phyloP scores from a whole-genome alignment of 2,329 filamentous ascomycete genomes.

The Alternaria rosae region DNA sequence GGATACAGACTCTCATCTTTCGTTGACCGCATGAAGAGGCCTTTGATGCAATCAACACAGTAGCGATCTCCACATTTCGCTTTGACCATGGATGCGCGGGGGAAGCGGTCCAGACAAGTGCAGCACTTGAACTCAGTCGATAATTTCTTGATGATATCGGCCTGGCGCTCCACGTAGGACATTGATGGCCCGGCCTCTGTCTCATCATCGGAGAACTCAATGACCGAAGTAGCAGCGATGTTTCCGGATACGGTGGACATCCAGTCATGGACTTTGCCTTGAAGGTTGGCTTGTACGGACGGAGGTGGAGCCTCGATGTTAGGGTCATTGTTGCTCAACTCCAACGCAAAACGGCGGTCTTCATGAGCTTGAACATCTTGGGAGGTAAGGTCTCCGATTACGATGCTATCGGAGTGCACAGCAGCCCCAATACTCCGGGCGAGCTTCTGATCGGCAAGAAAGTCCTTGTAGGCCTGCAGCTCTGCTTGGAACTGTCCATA shows the following conservation, averaged over 20 bases:
- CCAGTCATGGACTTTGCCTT: constrained; percentile 1
- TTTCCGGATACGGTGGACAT: constrained; percentile 5
- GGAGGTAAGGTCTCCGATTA: constrained; percentile 20
- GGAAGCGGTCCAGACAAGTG: constrained; percentile 15
- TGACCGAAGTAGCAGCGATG: constrained; percentile 2
- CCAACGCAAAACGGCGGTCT: constrained; percentile 21
- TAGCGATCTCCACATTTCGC: constrained; percentile 23
- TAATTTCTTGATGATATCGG: constrained; percentile 16
- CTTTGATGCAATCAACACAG: constrained; percentile 25
- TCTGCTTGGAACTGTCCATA: constrained; percentile 26
- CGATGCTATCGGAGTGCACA: constrained; percentile 26
- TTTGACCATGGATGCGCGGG: constrained; percentile 1
- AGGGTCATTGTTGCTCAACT: constrained; percentile 20
- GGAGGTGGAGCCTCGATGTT: constrained; percentile 20
- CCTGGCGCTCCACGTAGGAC: constrained; percentile 21
- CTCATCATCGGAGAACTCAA: constrained; percentile 21
- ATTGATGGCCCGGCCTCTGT: constrained; percentile 24
- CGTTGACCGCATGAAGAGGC: constrained; percentile 23
- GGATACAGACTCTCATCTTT: constrained; percentile 25
- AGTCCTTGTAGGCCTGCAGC: constrained; percentile 15
- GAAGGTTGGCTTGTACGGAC: background rate
- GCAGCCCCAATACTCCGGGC: constrained; percentile 34
- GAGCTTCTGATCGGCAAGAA: constrained; percentile 27
- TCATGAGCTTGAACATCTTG: constrained; percentile 23
- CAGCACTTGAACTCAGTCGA: constrained; percentile 17